Evolutionary conservation across 768 basidiomycete species (phyloP).

Genomic region (Serendipita sp.): DNA sequence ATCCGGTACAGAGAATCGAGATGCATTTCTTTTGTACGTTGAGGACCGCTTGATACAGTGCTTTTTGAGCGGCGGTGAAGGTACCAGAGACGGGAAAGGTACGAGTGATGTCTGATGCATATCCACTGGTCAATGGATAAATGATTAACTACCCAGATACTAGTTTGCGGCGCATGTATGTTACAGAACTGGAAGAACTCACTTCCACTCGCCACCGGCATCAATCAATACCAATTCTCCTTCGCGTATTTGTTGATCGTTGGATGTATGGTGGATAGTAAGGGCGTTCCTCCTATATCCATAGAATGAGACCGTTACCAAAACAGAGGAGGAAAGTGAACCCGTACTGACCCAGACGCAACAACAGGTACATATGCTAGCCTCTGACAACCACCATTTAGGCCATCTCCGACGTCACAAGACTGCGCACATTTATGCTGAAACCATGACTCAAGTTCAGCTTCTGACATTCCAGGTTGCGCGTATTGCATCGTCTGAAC

Average conservation of each 20-base stretch:
- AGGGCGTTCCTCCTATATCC: constrained; percentile 58
- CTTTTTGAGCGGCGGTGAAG: constrained; percentile 64
- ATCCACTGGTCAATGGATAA: constrained; percentile 37
- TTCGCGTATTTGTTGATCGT: constrained; percentile 56
- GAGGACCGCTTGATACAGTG: constrained; percentile 69
- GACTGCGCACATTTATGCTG: constrained; percentile 64
- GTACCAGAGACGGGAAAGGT: constrained; percentile 75
- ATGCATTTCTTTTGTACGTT: constrained; percentile 54
- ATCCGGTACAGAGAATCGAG: constrained; percentile 32
- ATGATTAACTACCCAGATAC: constrained; percentile 4
- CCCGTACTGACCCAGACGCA: constrained; percentile 56
- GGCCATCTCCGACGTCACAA: background rate
- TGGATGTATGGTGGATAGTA: constrained; percentile 87
- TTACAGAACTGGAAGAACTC: constrained; percentile 13
- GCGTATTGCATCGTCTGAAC: constrained; percentile 77
- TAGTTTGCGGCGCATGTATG: no score
- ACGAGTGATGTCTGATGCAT: constrained; percentile 88
- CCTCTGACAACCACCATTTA: constrained; percentile 50
- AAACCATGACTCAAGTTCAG: constrained; percentile 62
- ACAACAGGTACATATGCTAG: constrained; percentile 97
- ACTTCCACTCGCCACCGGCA: constrained; percentile 89
- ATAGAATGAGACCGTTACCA: background rate
- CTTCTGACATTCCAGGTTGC: constrained; percentile 37
- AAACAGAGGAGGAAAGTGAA: background rate
- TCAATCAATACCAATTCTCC: constrained; percentile 75